These are phyloP conservation scores for Backusella circina DNA, from an alignment of 192 early-diverging fungal species.

Conservation along the genomic window DNA sequence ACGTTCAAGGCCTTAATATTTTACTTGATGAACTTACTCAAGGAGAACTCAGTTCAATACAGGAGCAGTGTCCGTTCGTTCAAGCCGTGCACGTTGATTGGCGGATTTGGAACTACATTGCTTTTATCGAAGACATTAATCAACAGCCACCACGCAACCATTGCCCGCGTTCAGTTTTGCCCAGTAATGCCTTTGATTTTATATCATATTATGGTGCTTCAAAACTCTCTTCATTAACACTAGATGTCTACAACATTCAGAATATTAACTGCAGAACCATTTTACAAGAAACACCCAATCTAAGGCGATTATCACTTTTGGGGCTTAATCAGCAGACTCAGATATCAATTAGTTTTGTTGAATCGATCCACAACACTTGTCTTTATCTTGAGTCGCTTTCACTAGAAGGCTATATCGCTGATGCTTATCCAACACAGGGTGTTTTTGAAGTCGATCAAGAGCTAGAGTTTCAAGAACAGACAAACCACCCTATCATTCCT, in stretches of 20 bases:
- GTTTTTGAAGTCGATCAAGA: neutral
- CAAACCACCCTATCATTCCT: neutral
- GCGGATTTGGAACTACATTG: neutral
- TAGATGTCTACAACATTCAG: neutral
- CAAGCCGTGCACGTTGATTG: neutral
- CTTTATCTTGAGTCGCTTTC: neutral
- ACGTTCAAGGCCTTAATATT: neutral
- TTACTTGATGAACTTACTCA: neutral
- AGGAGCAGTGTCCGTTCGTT: neutral
- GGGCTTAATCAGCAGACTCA: neutral
- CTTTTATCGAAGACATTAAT: neutral
- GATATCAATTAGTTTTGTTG: neutral
- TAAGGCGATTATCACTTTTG: neutral
- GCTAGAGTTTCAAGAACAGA: neutral
- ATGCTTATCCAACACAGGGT: neutral
- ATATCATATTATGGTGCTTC: neutral
- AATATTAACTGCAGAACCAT: neutral
- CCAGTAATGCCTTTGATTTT: neutral
- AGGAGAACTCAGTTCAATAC: neutral
- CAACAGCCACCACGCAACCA: neutral
- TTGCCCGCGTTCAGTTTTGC: neutral
- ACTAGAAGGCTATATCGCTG: neutral
- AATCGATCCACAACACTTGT: neutral
- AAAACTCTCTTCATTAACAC: neutral
- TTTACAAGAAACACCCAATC: neutral